Conservation (phyloP, 1,139 yeast genomes). For the Candida dubliniensis region DNA sequence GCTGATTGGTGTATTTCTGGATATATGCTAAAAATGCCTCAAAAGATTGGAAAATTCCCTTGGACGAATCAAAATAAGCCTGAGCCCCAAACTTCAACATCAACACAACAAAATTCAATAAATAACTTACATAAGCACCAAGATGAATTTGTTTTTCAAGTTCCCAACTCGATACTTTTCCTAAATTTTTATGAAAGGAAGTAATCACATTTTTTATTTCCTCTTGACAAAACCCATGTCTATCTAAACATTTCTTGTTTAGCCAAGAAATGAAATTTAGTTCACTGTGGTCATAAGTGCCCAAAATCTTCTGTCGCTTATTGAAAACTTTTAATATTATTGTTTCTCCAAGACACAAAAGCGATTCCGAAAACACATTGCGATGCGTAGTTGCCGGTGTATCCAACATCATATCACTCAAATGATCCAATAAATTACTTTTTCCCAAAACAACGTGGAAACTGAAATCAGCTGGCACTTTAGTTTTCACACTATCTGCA, state of each 20-base stretch:
- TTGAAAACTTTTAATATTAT: slow-evolving; percentile 17
- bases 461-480: slow-evolving; percentile 13
- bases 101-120: slow-evolving; percentile 19
- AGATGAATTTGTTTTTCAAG: slow-evolving; percentile 17
- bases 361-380: slow-evolving; percentile 8
- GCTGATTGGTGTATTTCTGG: slow-evolving; percentile 5
- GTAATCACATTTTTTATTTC: slow-evolving; percentile 9
- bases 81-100: slow-evolving; percentile 24
- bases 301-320: slow-evolving; percentile 6
- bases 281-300: not conserved
- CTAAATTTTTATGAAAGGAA: slow-evolving; percentile 7
- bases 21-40: slow-evolving; percentile 15
- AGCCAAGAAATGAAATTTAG: slow-evolving; percentile 9
- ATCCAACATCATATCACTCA: slow-evolving; percentile 12
- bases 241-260: slow-evolving; percentile 19
- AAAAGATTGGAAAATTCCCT: slow-evolving; percentile 14
- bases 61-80: slow-evolving; percentile 20
- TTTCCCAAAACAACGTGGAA: slow-evolving; percentile 16
- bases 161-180: slow-evolving; percentile 4
- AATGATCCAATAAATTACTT: slow-evolving; percentile 14
- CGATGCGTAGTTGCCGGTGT: not conserved
- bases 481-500: slow-evolving; percentile 3
- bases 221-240: slow-evolving; percentile 17
- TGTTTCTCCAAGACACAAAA: slow-evolving; percentile 22
- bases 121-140: slow-evolving; percentile 19